A percentile compares a stretch with the other conserved stretches of the same genome.
Conservation (phyloP, 169 alveolate species). For the Plasmodium cynomolgi region DNA sequence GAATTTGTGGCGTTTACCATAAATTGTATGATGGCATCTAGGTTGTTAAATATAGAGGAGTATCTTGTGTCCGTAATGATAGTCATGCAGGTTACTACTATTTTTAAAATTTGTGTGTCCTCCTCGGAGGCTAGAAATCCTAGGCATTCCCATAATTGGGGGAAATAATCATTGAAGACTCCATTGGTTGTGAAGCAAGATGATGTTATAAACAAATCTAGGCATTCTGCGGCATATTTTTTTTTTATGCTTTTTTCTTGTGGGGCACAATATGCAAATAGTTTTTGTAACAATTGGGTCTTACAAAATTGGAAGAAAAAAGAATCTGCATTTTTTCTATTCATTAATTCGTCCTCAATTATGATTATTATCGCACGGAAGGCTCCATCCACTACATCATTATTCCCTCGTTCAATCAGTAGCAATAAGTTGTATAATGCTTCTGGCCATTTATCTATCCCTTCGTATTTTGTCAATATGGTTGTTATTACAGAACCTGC, state of each 20-base stretch:
- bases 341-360: conserved; percentile 80
- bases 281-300: conserved; percentile 61
- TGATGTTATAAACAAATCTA: conserved; percentile 44
- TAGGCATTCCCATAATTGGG: conserved; percentile 82
- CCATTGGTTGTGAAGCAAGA: conserved; percentile 67
- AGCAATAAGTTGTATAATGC: conserved; percentile 79
- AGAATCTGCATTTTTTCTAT: conserved; percentile 76
- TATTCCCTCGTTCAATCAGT: conserved; percentile 78
- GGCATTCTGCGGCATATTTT: conserved; percentile 74
- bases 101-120: conserved; percentile 78
- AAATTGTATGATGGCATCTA: conserved; percentile 85
- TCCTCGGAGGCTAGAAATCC: conserved; percentile 81
- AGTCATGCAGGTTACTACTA: conserved; percentile 82
- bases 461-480: conserved; percentile 80
- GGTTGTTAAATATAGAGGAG: conserved; percentile 79
- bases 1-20: conserved; percentile 83
- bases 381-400: conserved; percentile 85
- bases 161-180: conserved; percentile 75
- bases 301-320: conserved; percentile 77
- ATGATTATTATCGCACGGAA: conserved; percentile 79
- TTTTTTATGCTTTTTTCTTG: conserved; percentile 55
- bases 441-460: conserved; percentile 81
- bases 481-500: conserved; percentile 86
- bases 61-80: conserved; percentile 83
- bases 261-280: conserved; percentile 63